These are phyloP conservation scores for Fusarium sp. DNA, from an alignment of 2,329 filamentous ascomycete genomes.

Conservation along the genomic window DNA sequence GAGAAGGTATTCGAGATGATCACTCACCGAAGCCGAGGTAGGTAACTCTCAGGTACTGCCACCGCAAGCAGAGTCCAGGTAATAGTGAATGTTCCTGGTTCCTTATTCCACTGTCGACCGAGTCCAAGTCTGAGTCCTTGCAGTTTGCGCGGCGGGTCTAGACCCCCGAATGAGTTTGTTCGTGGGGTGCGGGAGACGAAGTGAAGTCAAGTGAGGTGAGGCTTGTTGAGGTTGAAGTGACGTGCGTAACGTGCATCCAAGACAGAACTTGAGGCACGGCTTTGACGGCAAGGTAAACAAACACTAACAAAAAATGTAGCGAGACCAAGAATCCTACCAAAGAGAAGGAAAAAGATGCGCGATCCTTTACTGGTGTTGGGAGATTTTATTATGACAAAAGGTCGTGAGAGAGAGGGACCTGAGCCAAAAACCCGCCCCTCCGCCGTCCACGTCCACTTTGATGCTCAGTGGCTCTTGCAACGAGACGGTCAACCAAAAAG, in stretches of 20 bases:
- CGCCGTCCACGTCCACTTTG: constrained; percentile 32
- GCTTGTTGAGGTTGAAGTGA: constrained; percentile 26
- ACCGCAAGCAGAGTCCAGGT: constrained; percentile 17
- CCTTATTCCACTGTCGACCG: neutral
- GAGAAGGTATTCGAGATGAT: constrained; percentile 15
- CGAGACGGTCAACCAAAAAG: constrained; percentile 35
- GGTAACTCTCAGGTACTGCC: constrained; percentile 15
- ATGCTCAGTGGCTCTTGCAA: constrained; percentile 28
- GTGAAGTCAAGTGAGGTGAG: constrained; percentile 26
- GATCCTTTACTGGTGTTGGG: constrained; percentile 4
- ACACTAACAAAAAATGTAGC: neutral
- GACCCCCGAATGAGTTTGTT: constrained; percentile 1
- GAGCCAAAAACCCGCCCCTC: constrained; percentile 33
- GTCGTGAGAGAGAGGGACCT: constrained; percentile 19
- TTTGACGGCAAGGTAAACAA: neutral
- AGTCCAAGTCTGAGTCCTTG: neutral
- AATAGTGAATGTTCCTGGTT: constrained; percentile 8
- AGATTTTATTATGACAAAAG: constrained; percentile 27
- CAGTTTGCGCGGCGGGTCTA: constrained; percentile 3
- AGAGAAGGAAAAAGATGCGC: constrained; percentile 9
- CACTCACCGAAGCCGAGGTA: constrained; percentile 38
- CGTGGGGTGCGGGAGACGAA: constrained; percentile 15
- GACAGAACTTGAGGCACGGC: constrained; percentile 8
- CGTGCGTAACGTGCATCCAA: constrained; percentile 35
- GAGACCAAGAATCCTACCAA: neutral